These are phyloP conservation scores for Skeletonema menzelii DNA, from an alignment of 108 stramenopile genomes.

Conservation along the genomic window DNA sequence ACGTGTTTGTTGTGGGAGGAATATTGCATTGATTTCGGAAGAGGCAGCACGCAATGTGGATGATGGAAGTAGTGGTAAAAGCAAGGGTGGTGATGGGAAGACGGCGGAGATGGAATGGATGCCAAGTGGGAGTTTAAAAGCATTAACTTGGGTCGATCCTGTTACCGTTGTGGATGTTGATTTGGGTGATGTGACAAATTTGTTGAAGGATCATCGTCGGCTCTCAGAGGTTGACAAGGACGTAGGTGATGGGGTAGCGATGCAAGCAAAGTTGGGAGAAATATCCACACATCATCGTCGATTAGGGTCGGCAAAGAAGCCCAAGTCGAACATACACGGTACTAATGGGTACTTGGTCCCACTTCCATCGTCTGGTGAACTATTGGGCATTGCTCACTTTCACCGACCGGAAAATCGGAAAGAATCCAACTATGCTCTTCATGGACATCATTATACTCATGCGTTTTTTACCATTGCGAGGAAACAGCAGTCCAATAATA, in stretches of 20 bases:
- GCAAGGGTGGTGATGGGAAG: background rate
- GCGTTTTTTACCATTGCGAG: slow-evolving; percentile 55
- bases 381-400: slow-evolving; percentile 85
- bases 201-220: background rate
- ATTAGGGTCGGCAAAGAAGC: slow-evolving; percentile 14
- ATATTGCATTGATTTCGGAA: slow-evolving; percentile 79
- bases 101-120: slow-evolving; percentile 9
- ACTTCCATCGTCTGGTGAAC: slow-evolving; percentile 55
- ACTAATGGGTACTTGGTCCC: slow-evolving; percentile 85
- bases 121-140: slow-evolving; percentile 40
- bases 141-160: slow-evolving; percentile 88
- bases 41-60: background rate
- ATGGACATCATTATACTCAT: slow-evolving; percentile 88
- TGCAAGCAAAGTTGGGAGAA: background rate
- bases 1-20: slow-evolving; percentile 82
- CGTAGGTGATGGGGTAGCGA: background rate
- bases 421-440: slow-evolving; percentile 67
- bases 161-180: slow-evolving; percentile 76
- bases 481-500: slow-evolving; percentile 6
- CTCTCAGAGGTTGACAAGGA: background rate
- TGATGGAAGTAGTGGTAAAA: background rate
- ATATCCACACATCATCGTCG: slow-evolving; percentile 20
- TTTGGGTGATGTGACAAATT: slow-evolving; percentile 8
- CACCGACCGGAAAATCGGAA: slow-evolving; percentile 76
- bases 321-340: slow-evolving; percentile 67